Evolutionary conservation across 441 rosid genomes (phyloP), one percentile per base, ranked within the genome.

Genomic region (Sinapis alba): DNA sequence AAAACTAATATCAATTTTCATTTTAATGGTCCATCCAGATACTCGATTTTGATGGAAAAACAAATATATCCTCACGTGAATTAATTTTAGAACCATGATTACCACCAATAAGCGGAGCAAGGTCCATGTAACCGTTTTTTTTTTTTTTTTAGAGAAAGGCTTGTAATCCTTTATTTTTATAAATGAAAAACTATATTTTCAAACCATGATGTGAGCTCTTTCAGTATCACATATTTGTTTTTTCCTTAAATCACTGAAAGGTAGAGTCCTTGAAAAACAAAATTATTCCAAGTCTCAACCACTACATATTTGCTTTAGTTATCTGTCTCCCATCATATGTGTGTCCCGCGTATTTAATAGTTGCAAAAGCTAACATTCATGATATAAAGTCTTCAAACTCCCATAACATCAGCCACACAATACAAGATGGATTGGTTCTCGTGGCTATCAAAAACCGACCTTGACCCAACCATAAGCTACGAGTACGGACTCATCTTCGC

Each of bases 361-460:
- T 20, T 7, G 10, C 7, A 45, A 15, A 45, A 15, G 3, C 7
- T 45, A 15, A 12, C 53, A 16, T 36, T 41, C 19, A 62, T n/a
- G n/a, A n/a, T 60, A 72, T 57, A 30, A 12, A 38, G 10, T 11
- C 68, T 11, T 41, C 64, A 65, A 53, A 62, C 24, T 23, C 65
- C 66, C 59, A 65, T 23, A 71, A 41, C 10, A 62, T 10, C 72
- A 65, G 47, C 15, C 60, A 72, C 57, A 30, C 45, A 43, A 5
- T n/a, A 78, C 21, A 56, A 32, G 24, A 89, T 89, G 98, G 93
- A 93, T 71, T 93, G 97, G 98, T 90, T 86, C 82, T 86, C 91
- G 6, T 93, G 98, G 98, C 57, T 93, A 53, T 87, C 93, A 11
- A 88, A 79, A 78, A 66, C 75, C 79, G 71, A 71, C 68, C 91